phyloP scores from a whole-genome alignment of 139 green algal genomes.

The Haematococcus sp. region DNA sequence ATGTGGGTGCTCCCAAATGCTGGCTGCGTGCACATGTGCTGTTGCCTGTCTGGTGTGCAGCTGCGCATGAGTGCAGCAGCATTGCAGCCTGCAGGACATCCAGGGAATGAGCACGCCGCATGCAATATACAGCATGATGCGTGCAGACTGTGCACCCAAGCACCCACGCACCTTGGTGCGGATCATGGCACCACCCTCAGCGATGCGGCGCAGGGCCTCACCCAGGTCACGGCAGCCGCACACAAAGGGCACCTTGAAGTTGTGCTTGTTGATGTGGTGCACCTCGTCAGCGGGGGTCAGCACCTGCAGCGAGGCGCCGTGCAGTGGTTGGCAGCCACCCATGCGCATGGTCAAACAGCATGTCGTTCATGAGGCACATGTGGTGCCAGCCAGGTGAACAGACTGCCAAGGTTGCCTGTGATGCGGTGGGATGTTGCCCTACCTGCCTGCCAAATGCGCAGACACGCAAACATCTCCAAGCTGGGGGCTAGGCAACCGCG shows the following conservation, averaged over 20 bases:
- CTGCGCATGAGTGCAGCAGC: neutral
- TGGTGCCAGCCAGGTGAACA: too few species aligned
- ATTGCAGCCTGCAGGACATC: too few species aligned
- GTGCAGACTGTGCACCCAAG: neutral
- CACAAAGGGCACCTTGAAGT: constrained; percentile 99
- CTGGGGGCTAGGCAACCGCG: too few species aligned
- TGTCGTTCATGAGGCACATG: too few species aligned
- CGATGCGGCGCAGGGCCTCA: constrained; percentile 94
- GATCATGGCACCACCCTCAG: constrained; percentile 98
- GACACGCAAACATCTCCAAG: too few species aligned
- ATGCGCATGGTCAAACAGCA: too few species aligned
- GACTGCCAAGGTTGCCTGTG: too few species aligned
- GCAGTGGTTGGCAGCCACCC: too few species aligned
- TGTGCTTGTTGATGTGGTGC: constrained; percentile 99
- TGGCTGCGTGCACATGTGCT: neutral
- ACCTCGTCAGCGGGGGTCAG: constrained; percentile 97
- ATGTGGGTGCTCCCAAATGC: too few species aligned
- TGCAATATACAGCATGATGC: neutral
- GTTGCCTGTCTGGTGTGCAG: neutral
- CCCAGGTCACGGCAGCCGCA: constrained; percentile 98
- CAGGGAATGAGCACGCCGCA: too few species aligned
- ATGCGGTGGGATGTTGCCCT: too few species aligned
- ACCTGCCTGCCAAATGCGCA: too few species aligned
- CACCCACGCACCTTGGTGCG: constrained; percentile 88
- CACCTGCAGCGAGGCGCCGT: constrained; percentile 80